Base-by-base conservation (phyloP, 1,139 yeast genomes). In the Scheffersomyces illinoinensis region DNA sequence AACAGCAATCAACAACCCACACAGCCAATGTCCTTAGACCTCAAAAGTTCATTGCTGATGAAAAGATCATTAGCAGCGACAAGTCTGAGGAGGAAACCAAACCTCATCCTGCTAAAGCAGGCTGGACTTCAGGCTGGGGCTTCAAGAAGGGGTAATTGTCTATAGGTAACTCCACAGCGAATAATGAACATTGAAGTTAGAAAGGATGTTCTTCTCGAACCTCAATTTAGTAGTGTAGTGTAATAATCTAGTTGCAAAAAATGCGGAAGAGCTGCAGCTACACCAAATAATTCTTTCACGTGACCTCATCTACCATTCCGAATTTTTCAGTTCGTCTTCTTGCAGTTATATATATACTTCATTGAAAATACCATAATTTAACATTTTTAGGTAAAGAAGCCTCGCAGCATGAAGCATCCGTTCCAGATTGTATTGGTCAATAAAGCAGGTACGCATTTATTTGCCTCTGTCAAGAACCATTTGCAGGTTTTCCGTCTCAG, bases 351-450 rank as follows among this genome's bases (percentile, higher is more conserved):
- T 48, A 33, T 8, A 4, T 33, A 33, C 43, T 12, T 33, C 14
- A 33, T 12, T 33, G 17, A 33, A 14, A 10, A 12, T 14, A 33
- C 17, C 43, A 10, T 33, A 17, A 33, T 10, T 12, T 14, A 33
- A 33, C 43, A 12, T 2, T 33, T 33, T 33, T 33, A 12, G 43
- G 43, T 12, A 33, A 33, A 33, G 12, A 14, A 33, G 4, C 17
- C 17, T 12, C 12, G 10, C 23, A 47, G 52, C 47, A 81, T 88
- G 86, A 86, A 86, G 68, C 93, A 89, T 67, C 95, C 95, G 46
- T 85, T 85, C 69, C 93, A 89, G 68, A 78, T 84, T 53, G 70
- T 87, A 4, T 68, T 81, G 8, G 67, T 83, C 20, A 82, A 77
- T 65, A 67, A 69, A 8, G 70, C 74, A 24, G 86, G 87, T 0